Conservation (phyloP, 306 rosid genomes). For the Malus domestica region DNA sequence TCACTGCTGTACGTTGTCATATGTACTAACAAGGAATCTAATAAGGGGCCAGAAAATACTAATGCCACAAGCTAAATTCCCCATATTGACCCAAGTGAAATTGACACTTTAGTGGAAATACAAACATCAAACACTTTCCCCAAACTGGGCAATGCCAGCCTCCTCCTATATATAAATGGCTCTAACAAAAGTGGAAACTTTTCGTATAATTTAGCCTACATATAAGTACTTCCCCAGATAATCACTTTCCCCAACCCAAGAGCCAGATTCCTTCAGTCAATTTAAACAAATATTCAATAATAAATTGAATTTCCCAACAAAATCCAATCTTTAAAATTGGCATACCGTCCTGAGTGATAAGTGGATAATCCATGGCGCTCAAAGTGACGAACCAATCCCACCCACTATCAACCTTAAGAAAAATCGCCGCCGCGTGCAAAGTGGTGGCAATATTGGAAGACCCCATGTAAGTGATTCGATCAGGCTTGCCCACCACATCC, state of each 20-base stretch:
- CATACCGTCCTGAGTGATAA: slow-evolving; percentile 93
- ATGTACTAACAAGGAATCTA: neutral
- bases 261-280: neutral
- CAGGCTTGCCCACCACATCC: slow-evolving; percentile 80
- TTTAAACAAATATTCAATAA: neutral
- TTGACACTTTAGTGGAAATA: neutral
- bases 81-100: neutral
- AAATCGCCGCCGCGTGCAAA: slow-evolving; percentile 74
- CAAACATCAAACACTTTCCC: neutral
- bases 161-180: neutral
- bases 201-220: neutral
- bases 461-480: slow-evolving; percentile 73
- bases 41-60: too few species aligned
- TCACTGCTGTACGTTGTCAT: neutral
- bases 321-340: slow-evolving; percentile 6
- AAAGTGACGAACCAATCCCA: slow-evolving; percentile 91
- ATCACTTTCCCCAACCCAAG: neutral
- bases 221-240: neutral
- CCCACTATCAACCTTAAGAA: slow-evolving; percentile 65
- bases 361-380: slow-evolving; percentile 85
- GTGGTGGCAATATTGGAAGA: slow-evolving; percentile 63
- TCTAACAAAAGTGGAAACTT: neutral
- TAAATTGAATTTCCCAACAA: neutral
- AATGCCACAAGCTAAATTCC: too few species aligned
- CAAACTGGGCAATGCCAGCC: neutral